A percentile compares a stretch with the other conserved stretches of the same genome.
These are phyloP conservation scores for Boletus vermiculosoides DNA, from an alignment of 768 basidiomycete genomes.

Conservation along the genomic window DNA sequence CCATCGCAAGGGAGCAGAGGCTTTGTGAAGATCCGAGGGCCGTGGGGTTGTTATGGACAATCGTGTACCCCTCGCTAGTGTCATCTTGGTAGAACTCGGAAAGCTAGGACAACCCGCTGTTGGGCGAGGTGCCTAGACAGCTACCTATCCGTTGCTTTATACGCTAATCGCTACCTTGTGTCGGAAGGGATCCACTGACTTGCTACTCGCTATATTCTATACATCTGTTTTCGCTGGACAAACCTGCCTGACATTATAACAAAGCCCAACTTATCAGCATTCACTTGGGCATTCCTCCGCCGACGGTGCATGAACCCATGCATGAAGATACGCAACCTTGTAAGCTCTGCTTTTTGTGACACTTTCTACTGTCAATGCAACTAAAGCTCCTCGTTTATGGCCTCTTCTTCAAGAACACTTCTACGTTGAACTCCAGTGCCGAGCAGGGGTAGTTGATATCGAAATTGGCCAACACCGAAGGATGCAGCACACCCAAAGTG, in stretches of 20 bases:
- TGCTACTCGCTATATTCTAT: conserved; percentile 9
- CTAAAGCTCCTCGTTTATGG: conserved; percentile 6
- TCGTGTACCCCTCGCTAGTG: conserved; percentile 1
- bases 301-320: neutral
- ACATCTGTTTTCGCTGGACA: conserved; percentile 2
- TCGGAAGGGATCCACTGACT: conserved; percentile 8
- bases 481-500: conserved; percentile 90
- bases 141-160: conserved; percentile 14
- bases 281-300: neutral
- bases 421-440: conserved; percentile 88
- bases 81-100: conserved; percentile 4
- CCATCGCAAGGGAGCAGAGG: conserved; percentile 52
- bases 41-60: conserved; percentile 58
- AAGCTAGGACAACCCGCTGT: neutral
- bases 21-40: conserved; percentile 59
- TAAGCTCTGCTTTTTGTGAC: conserved; percentile 1
- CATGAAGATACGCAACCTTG: conserved; percentile 1
- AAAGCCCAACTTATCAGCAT: neutral
- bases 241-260: neutral
- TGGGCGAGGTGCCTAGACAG: neutral
- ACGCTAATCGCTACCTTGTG: conserved; percentile 20
- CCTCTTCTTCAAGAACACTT: conserved; percentile 81
- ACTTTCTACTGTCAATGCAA: neutral
- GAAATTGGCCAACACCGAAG: conserved; percentile 86
- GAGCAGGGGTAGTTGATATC: conserved; percentile 96